Base-by-base conservation (phyloP, 345 rosid genomes). In the Hibiscus trionum region DNA sequence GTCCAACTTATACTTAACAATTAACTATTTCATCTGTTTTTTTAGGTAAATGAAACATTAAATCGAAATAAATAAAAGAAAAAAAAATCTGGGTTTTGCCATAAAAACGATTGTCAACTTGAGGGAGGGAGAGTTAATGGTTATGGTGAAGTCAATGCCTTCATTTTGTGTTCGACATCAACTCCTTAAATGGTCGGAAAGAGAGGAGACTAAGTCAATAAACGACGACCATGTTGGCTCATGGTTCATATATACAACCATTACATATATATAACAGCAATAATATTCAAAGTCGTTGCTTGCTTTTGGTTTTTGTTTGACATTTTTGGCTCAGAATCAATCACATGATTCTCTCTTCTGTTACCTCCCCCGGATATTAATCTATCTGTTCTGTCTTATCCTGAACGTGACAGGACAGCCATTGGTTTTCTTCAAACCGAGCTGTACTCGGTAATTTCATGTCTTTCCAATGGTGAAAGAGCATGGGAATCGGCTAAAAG, bases 291-390 rank as follows among this genome's bases (percentile, higher is more conserved):
- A 59, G 62, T 59, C n/a, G 2, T 59, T 14, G 61, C 33, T 24
- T 58, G 33, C 31, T 26, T 58, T 58, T 57, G 15, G 62, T 11
- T 58, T 26, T 59, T 59, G 62, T 59, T 59, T 59, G 35, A 59
- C 35, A 11, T 59, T 59, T 59, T 58, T 24, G 61, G 61, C 33
- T 4, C 15, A 24, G 37, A 12, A 59, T 26, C 44, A 27, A 60
- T 60, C 39, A 7, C 12, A 74, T 35, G 73, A 77, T 74, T 66
- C 70, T 33, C 24, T n/a, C 24, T 53, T 6, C 58, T n/a, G 10
- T 39, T 39, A 39, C 44, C 44, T 39, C 7, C 44, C 44, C 44
- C 17, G 16, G 4, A 10, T 57, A 57, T 57, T 19, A 17, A 24
- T 57, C 7, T 19, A 10, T 56, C 61, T 7, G 10, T 29, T 56